Conservation (phyloP, 805 yeast species). For the Hanseniaspora osmophila region DNA sequence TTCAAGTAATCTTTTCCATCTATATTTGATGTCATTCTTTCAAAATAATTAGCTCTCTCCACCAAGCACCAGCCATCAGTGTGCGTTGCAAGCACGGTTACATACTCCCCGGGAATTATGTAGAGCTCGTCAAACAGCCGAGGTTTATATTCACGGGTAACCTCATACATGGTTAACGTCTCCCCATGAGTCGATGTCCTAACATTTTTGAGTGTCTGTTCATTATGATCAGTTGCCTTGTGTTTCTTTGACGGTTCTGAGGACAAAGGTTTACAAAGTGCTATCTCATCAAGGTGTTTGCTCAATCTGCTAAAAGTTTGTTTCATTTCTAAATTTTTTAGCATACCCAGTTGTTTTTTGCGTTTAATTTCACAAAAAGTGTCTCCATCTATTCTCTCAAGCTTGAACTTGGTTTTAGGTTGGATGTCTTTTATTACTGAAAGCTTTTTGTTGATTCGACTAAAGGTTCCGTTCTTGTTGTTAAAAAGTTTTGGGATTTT, state of each 20-base stretch:
- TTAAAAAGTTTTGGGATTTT: background rate
- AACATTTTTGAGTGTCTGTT: constrained; percentile 3
- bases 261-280: constrained; percentile 14
- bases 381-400: background rate
- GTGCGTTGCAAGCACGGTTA: constrained; percentile 25
- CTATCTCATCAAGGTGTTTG: constrained; percentile 8
- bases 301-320: constrained; percentile 7
- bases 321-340: constrained; percentile 3
- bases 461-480: too few species aligned
- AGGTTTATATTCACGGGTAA: constrained; percentile 16
- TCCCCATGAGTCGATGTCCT: constrained; percentile 1
- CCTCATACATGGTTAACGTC: constrained; percentile 9
- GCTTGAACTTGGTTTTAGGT: background rate
- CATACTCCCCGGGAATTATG: constrained; percentile 20
- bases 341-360: background rate
- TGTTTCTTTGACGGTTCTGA: constrained; percentile 7
- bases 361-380: background rate
- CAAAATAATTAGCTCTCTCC: constrained; percentile 10
- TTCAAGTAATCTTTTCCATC: constrained; percentile 19
- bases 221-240: background rate
- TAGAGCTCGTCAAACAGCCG: constrained; percentile 25
- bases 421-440: too few species aligned
- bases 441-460: too few species aligned
- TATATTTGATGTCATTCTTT: constrained; percentile 1
- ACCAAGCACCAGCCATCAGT: constrained; percentile 33